A percentile compares a stretch with the other conserved stretches of the same genome.
These are phyloP conservation scores for Amanita pallidorosea DNA, from an alignment of 768 basidiomycete genomes.

Conservation along the genomic window DNA sequence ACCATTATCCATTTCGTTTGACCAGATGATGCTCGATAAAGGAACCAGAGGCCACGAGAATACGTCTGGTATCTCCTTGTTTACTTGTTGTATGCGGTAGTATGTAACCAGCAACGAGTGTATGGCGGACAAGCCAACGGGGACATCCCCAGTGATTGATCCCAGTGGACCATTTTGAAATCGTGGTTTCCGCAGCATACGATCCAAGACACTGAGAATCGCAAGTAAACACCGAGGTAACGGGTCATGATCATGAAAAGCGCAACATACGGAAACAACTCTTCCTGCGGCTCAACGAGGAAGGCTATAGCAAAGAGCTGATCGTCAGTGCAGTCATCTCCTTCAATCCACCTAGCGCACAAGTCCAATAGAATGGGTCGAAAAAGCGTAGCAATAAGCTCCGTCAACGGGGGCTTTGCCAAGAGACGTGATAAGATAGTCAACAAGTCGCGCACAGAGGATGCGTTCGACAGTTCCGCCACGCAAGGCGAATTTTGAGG, in stretches of 20 bases:
- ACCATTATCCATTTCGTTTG: slow-evolving; percentile 39
- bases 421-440: slow-evolving; percentile 15
- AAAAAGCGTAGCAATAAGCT: slow-evolving; percentile 52
- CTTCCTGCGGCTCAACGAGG: slow-evolving; percentile 58
- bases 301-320: slow-evolving; percentile 46
- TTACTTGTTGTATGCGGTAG: slow-evolving; percentile 69
- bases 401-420: slow-evolving; percentile 49
- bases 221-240: slow-evolving; percentile 7
- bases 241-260: slow-evolving; percentile 6
- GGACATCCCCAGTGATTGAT: slow-evolving; percentile 25
- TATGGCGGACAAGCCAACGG: slow-evolving; percentile 34
- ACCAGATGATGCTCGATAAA: slow-evolving; percentile 33
- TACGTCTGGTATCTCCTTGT: slow-evolving; percentile 52
- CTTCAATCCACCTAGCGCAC: slow-evolving; percentile 72
- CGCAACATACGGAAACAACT: slow-evolving; percentile 56
- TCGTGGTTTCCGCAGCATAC: slow-evolving; percentile 31
- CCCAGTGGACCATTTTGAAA: slow-evolving; percentile 46
- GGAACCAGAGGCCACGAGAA: slow-evolving; percentile 60
- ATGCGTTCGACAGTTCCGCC: slow-evolving; percentile 24
- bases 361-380: slow-evolving; percentile 74
- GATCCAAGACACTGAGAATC: slow-evolving; percentile 43
- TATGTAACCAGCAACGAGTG: slow-evolving; percentile 70
- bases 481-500: slow-evolving; percentile 30
- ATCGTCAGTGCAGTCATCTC: slow-evolving; percentile 34
- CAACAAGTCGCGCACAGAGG: slow-evolving; percentile 26